These are phyloP conservation scores for Pythium pyrilobum DNA, from an alignment of 352 stramenopile species.

Conservation along the genomic window DNA sequence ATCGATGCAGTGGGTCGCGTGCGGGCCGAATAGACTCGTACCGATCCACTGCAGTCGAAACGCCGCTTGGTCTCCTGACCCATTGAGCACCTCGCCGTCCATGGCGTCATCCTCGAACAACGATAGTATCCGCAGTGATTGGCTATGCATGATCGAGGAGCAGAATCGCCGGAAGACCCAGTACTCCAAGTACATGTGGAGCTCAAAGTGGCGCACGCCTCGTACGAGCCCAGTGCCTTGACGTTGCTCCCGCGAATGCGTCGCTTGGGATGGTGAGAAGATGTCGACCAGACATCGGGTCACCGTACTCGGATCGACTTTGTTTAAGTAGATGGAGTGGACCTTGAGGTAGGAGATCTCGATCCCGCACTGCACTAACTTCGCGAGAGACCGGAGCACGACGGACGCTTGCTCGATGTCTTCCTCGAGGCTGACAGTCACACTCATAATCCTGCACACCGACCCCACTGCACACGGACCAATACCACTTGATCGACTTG, in stretches of 20 bases:
- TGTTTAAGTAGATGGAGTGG: background rate
- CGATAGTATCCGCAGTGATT: background rate
- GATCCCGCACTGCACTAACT: background rate
- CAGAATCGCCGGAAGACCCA: background rate
- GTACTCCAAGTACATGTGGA: background rate
- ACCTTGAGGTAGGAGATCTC: background rate
- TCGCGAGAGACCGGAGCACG: background rate
- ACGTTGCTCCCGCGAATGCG: background rate
- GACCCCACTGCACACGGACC: background rate
- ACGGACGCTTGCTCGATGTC: background rate
- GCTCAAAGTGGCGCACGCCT: background rate
- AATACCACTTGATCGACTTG: no score
- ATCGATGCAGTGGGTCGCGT: background rate
- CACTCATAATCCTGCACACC: background rate
- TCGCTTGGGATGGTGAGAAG: background rate
- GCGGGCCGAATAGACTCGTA: background rate
- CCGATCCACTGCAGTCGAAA: background rate
- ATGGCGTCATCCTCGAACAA: background rate
- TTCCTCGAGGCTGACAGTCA: background rate
- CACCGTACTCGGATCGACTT: background rate
- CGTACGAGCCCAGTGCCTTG: background rate
- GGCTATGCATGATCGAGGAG: background rate
- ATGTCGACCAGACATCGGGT: background rate
- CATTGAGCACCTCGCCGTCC: background rate
- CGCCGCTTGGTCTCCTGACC: no score